Percentiles rank a stretch among this genome's conserved stretches.
Evolutionary conservation across 306 rosid genomes (phyloP).

Genomic region (Sindora glabra): DNA sequence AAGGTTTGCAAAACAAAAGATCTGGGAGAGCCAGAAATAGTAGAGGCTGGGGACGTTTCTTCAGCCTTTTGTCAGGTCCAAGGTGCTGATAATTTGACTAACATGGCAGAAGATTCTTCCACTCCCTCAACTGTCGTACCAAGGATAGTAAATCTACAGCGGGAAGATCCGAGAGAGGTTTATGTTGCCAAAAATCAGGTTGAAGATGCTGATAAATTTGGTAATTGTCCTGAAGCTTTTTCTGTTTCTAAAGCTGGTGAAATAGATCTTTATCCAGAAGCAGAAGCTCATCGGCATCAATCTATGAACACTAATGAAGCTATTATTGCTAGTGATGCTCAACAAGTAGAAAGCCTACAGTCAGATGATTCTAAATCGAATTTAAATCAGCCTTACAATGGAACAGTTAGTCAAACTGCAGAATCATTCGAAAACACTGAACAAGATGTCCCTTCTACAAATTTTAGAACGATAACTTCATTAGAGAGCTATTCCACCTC

Average conservation of each 20-base stretch:
- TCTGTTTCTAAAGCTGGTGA: slow-evolving; percentile 9
- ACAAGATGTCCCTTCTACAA: slow-evolving; percentile 15
- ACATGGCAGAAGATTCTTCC: slow-evolving; percentile 20
- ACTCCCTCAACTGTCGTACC: slow-evolving; percentile 7
- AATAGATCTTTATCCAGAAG: slow-evolving; percentile 21
- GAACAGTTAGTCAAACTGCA: slow-evolving; percentile 10
- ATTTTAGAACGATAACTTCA: slow-evolving; percentile 16
- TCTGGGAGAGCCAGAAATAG: slow-evolving; percentile 10
- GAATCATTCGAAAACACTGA: slow-evolving; percentile 31
- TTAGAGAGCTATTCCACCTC: slow-evolving; percentile 31
- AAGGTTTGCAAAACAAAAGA: slow-evolving; percentile 24
- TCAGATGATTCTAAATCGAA: slow-evolving; percentile 27
- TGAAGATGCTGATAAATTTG: slow-evolving; percentile 17
- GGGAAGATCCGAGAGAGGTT: slow-evolving; percentile 18
- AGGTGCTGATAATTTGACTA: slow-evolving; percentile 23
- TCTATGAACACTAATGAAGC: slow-evolving; percentile 11
- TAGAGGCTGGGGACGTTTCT: slow-evolving; percentile 38
- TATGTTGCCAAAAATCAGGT: slow-evolving; percentile 16
- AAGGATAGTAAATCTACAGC: slow-evolving; percentile 8
- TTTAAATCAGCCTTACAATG: slow-evolving; percentile 19
- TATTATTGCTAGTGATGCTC: slow-evolving; percentile 16
- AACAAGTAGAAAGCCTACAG: slow-evolving; percentile 13
- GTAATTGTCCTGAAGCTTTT: slow-evolving; percentile 10
- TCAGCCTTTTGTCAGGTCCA: slow-evolving; percentile 36
- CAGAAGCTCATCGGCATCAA: slow-evolving; percentile 21